Conservation (phyloP, 192 early-diverging fungal species). For the Chytriomyces sp. region DNA sequence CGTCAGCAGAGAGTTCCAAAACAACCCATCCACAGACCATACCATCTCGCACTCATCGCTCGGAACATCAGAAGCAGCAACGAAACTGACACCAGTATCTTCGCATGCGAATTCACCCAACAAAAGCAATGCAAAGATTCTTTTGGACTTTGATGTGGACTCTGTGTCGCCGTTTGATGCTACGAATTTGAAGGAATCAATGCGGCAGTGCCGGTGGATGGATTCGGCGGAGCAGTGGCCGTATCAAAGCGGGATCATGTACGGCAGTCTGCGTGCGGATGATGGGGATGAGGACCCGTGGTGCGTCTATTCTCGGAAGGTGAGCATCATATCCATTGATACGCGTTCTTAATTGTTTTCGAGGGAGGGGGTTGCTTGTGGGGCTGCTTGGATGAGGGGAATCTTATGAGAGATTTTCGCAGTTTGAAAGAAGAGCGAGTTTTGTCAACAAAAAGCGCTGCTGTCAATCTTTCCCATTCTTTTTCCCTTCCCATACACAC, state of each 20-base stretch:
- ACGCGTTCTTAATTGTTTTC: no score
- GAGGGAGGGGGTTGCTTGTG: no score
- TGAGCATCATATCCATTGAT: neutral
- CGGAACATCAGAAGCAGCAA: neutral
- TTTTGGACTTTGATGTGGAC: neutral
- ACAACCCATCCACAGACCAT: neutral
- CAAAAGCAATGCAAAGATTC: neutral
- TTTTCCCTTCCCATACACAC: no score
- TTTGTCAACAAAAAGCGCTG: no score
- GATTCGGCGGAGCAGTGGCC: constrained; percentile 1
- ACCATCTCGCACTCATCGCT: neutral
- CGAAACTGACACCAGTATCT: constrained; percentile 11
- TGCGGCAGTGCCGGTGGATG: neutral
- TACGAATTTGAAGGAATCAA: neutral
- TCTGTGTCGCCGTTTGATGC: neutral
- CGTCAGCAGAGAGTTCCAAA: neutral
- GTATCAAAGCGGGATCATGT: neutral
- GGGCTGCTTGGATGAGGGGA: no score
- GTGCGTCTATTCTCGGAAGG: neutral
- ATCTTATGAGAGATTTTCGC: no score
- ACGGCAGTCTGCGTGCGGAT: neutral
- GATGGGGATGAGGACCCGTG: neutral
- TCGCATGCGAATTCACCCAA: constrained; percentile 10
- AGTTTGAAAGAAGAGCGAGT: no score
- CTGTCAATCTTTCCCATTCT: no score